Evolutionary conservation across 2,329 filamentous ascomycete species (phyloP).

Genomic region (Colletotrichum sp.): DNA sequence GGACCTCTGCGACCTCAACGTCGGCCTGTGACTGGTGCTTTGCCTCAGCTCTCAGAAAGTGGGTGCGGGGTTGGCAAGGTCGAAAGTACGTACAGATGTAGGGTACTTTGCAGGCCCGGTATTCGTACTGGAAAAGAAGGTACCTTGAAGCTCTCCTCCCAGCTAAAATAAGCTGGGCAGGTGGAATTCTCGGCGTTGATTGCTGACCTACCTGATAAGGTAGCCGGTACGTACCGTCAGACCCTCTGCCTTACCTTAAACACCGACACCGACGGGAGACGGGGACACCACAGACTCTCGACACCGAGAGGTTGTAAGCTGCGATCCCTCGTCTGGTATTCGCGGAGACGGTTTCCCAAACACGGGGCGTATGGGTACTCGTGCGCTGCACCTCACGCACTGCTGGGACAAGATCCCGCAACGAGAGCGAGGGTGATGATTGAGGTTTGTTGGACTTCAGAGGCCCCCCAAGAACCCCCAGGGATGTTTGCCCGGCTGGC

Average conservation of each 20-base stretch:
- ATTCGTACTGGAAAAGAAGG: not conserved
- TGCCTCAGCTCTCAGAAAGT: not conserved
- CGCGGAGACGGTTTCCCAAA: not conserved
- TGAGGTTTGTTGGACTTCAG: not conserved
- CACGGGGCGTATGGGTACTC: slow-evolving; percentile 4
- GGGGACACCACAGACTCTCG: not conserved
- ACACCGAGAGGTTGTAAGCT: not conserved
- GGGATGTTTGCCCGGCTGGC: not conserved
- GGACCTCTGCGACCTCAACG: not conserved
- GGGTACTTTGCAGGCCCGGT: not conserved
- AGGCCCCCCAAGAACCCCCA: not conserved
- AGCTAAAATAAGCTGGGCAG: not conserved
- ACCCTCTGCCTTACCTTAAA: not conserved
- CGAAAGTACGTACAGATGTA: not conserved
- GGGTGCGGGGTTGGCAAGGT: not conserved
- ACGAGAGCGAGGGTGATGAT: not conserved
- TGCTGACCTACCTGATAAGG: not conserved
- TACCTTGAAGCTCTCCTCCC: not conserved
- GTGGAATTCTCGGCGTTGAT: not conserved
- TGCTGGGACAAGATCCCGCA: not conserved
- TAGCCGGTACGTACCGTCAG: not conserved
- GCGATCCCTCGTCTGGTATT: not conserved
- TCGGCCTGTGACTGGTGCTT: not conserved
- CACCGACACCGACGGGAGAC: not conserved
- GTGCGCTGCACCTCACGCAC: not conserved